phyloP scores from a whole-genome alignment of 805 yeast genomes.

The Grigorovia transvaalensis region DNA sequence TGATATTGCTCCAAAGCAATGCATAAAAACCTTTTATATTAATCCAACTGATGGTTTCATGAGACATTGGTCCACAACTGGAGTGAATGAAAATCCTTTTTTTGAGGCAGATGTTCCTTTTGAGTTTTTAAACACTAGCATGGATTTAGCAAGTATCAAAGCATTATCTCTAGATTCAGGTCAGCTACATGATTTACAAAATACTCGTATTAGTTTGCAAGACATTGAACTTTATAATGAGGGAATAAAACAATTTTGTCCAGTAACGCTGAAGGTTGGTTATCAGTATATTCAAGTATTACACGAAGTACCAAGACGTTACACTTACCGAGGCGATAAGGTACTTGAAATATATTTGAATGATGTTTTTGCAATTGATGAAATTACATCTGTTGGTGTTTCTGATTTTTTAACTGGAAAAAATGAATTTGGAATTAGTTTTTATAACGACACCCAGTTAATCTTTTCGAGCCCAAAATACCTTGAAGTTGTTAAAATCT shows the following conservation, averaged over 20 bases:
- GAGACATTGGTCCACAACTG: slow-evolving; percentile 11
- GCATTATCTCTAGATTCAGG: slow-evolving; percentile 34
- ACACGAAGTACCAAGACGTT: slow-evolving; percentile 32
- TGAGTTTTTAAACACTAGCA: slow-evolving; percentile 35
- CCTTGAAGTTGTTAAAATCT: slow-evolving; percentile 53
- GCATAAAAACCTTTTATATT: slow-evolving; percentile 41
- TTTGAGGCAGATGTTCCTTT: slow-evolving; percentile 15
- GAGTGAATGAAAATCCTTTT: slow-evolving; percentile 7
- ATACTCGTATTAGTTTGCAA: slow-evolving; percentile 38
- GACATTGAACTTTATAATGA: slow-evolving; percentile 44
- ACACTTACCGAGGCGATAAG: slow-evolving; percentile 23
- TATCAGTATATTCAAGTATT: slow-evolving; percentile 49
- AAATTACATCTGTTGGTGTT: slow-evolving; percentile 31
- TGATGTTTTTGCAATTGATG: slow-evolving; percentile 33
- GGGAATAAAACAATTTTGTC: slow-evolving; percentile 37
- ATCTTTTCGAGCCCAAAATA: slow-evolving; percentile 37
- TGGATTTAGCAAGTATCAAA: slow-evolving; percentile 32
- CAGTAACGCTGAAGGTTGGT: slow-evolving; percentile 57
- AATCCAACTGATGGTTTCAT: slow-evolving; percentile 27
- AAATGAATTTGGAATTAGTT: slow-evolving; percentile 39
- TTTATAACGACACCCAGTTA: slow-evolving; percentile 26
- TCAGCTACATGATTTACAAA: slow-evolving; percentile 32
- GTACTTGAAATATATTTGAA: slow-evolving; percentile 28
- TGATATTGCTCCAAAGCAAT: slow-evolving; percentile 38
- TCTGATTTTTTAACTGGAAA: slow-evolving; percentile 33